Base-by-base conservation (phyloP, 2,329 filamentous ascomycete genomes). In the Botrytis fragariae region DNA sequence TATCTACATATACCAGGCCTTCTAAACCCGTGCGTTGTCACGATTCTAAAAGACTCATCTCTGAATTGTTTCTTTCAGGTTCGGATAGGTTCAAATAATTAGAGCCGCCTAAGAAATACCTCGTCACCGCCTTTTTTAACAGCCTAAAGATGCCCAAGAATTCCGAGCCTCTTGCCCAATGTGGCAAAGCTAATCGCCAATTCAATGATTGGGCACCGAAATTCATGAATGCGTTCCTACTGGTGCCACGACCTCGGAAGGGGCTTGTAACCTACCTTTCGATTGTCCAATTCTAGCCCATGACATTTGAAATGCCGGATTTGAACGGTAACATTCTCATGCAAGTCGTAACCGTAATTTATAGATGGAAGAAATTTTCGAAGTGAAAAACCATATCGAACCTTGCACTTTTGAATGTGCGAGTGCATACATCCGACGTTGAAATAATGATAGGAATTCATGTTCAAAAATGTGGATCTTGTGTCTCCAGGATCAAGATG, bases 191-290 rank as follows among this genome's bases (percentile, higher is more conserved):
- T 72, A n/a, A 60, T 69, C 71, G 48, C 64, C 44, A 69, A 61
- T 64, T 57, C 45, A 63, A 54, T 73, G 65, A 74, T 77, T 76
- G 71, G 74, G 67, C 67, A 72, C 71, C 71, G 64, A 73, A 45
- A 72, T 45, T 39, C 60, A 69, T 48, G 57, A 74, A 37, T 44
- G 64, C 72, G 32, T 69, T 75, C 69, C 57, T 63, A 75, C 72
- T 61, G 68, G 70, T 76, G 76, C 76, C 76, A 77, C 73, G 73
- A 76, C 57, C 70, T 69, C 74, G 71, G 69, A 45, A 70, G 68
- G 72, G 57, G 70, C 63, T 60, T 59, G 39, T 54, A 72, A 44
- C 35, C 51, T 72, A 69, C 51, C 54, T 42, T 69, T 57, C 37
- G 51, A 69, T 57, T 69, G 65, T 69, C 65, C 65, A 69, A 48